Conservation (phyloP, 2,329 filamentous ascomycete species). For the Byssothecium circinans region DNA sequence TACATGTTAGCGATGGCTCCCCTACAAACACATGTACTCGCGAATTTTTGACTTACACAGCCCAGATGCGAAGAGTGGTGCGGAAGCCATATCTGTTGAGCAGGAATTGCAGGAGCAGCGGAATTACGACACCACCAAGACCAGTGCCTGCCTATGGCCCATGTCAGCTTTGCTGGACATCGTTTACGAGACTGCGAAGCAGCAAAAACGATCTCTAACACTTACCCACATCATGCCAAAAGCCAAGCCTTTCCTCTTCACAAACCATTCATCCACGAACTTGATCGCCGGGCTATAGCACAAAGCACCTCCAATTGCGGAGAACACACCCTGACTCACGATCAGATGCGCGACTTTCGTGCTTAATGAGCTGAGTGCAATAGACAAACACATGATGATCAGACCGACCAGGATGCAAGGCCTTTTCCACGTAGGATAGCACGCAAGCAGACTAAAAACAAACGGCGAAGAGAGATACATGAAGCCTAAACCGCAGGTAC, state of each 20-base stretch:
- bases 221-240: slow-evolving; percentile 53
- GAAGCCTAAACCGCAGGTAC: too few relatives aligned
- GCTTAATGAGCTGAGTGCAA: slow-evolving; percentile 29
- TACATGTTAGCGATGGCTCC: too few relatives aligned
- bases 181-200: too few relatives aligned
- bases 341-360: slow-evolving; percentile 32
- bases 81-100: slow-evolving; percentile 42
- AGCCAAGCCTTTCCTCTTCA: slow-evolving; percentile 53
- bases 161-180: too few relatives aligned
- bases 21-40: too few relatives aligned
- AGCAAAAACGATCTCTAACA: too few relatives aligned
- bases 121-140: slow-evolving; percentile 47
- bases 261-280: slow-evolving; percentile 56
- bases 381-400: too few relatives aligned
- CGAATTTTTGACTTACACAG: too few relatives aligned
- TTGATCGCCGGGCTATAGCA: slow-evolving; percentile 51
- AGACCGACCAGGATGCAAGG: too few relatives aligned
- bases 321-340: slow-evolving; percentile 42
- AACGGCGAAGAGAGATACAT: too few relatives aligned
- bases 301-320: slow-evolving; percentile 49
- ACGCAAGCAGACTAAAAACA: too few relatives aligned
- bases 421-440: too few relatives aligned
- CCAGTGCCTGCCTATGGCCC: slow-evolving; percentile 43
- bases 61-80: slow-evolving; percentile 46
- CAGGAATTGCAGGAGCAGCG: slow-evolving; percentile 44